These are phyloP conservation scores for Pichia paraexigua DNA, from an alignment of 805 yeast genomes.

Conservation along the genomic window DNA sequence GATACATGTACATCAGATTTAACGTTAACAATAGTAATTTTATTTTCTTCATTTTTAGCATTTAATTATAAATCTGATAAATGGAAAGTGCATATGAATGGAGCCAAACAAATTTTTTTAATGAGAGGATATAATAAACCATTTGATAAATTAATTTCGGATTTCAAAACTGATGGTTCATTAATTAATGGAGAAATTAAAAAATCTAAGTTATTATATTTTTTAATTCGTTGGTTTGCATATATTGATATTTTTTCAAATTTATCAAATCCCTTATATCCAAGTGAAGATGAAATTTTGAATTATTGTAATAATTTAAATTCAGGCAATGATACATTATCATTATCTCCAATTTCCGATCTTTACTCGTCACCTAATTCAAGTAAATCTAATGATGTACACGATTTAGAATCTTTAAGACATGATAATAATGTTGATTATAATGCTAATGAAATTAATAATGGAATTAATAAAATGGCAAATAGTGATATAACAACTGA, in stretches of 20 bases:
- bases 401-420: not conserved
- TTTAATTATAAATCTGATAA: constrained; percentile 37
- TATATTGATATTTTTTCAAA: constrained; percentile 60
- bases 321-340: constrained; percentile 1
- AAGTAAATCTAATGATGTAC: not conserved
- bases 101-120: constrained; percentile 57
- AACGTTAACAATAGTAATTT: constrained; percentile 53
- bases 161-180: constrained; percentile 12
- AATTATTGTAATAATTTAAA: constrained; percentile 6
- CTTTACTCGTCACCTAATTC: constrained; percentile 5
- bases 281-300: constrained; percentile 20
- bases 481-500: not conserved
- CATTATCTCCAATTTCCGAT: constrained; percentile 10
- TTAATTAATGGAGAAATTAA: constrained; percentile 21
- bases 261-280: constrained; percentile 43
- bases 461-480: constrained; percentile 15
- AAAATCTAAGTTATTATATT: constrained; percentile 38
- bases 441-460: constrained; percentile 9
- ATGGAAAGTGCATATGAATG: constrained; percentile 60
- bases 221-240: constrained; percentile 61
- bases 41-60: constrained; percentile 50
- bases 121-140: constrained; percentile 40
- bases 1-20: constrained; percentile 53
- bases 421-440: too few relatives aligned
- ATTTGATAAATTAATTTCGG: constrained; percentile 19